A percentile compares a stretch with the other conserved stretches of the same genome.
Conservation (phyloP, 768 basidiomycete genomes). For the Boletellus ananiceps region DNA sequence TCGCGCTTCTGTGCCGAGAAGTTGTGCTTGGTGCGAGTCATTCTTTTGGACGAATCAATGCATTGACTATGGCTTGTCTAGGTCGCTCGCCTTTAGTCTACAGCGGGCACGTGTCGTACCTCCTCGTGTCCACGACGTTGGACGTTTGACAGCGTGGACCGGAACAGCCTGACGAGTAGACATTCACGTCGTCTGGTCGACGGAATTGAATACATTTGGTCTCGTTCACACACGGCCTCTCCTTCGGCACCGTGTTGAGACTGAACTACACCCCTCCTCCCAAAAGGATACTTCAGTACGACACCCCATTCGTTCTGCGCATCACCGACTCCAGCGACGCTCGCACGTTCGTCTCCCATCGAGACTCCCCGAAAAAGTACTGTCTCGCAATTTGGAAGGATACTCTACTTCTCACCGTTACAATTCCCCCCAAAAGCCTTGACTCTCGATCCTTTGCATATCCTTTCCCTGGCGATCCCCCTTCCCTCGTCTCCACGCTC, state of each 20-base stretch:
- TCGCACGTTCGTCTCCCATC: not conserved
- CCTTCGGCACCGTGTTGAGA: not conserved
- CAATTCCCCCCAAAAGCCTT: not conserved
- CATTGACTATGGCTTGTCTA: conserved; percentile 6
- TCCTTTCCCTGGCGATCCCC: not conserved
- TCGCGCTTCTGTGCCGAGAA: not conserved
- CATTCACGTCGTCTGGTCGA: not conserved
- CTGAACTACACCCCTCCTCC: not conserved
- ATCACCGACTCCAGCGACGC: not conserved
- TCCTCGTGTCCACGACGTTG: not conserved
- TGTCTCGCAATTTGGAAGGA: not conserved
- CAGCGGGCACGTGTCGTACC: not conserved
- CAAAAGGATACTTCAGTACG: not conserved
- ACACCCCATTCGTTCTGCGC: not conserved
- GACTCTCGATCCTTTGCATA: not conserved
- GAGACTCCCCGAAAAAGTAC: not conserved
- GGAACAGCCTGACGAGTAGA: conserved; percentile 12
- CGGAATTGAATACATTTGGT: conserved; percentile 1
- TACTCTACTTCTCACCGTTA: not conserved
- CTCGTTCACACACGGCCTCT: not conserved
- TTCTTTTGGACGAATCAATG: not conserved
- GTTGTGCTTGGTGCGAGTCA: conserved; percentile 14
- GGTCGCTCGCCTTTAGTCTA: conserved; percentile 1
- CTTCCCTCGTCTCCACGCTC: not conserved
- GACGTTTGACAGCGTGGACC: not conserved